Conservation (phyloP, 2,329 filamentous ascomycete genomes). For the Malbranchea zuffiana region DNA sequence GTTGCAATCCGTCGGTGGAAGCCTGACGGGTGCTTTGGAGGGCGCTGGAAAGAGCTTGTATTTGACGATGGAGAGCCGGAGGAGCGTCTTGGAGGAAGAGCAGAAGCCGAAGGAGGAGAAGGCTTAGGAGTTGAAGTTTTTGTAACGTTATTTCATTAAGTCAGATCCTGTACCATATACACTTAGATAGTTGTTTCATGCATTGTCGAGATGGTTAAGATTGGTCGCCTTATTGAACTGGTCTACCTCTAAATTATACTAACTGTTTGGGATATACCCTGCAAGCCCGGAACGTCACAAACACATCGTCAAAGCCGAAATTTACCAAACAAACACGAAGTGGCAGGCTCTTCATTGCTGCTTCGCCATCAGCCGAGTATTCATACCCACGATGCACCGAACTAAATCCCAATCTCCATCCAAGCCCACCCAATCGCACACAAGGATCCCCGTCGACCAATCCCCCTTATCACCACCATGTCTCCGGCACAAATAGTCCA, state of each 20-base stretch:
- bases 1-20: slow-evolving; percentile 68
- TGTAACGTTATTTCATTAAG: background rate
- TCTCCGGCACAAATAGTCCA: slow-evolving; percentile 46
- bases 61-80: slow-evolving; percentile 74
- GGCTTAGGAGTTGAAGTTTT: background rate
- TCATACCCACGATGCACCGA: slow-evolving; percentile 81
- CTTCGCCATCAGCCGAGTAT: slow-evolving; percentile 47
- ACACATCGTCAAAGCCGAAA: no score
- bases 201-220: background rate
- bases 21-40: slow-evolving; percentile 68
- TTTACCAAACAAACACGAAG: no score
- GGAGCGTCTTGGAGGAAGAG: slow-evolving; percentile 70
- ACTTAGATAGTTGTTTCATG: background rate
- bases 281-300: no score
- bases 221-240: no score
- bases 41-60: slow-evolving; percentile 71
- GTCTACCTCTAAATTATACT: no score
- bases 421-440: slow-evolving; percentile 86
- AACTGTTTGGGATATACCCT: no score
- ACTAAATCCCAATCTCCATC: slow-evolving; percentile 85
- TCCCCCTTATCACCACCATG: slow-evolving; percentile 50
- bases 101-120: slow-evolving; percentile 24
- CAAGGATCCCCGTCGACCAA: slow-evolving; percentile 73
- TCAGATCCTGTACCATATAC: background rate
- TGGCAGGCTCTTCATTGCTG: no score